Conservation (phyloP, 768 basidiomycete genomes). For the Infundibulicybe gibba region DNA sequence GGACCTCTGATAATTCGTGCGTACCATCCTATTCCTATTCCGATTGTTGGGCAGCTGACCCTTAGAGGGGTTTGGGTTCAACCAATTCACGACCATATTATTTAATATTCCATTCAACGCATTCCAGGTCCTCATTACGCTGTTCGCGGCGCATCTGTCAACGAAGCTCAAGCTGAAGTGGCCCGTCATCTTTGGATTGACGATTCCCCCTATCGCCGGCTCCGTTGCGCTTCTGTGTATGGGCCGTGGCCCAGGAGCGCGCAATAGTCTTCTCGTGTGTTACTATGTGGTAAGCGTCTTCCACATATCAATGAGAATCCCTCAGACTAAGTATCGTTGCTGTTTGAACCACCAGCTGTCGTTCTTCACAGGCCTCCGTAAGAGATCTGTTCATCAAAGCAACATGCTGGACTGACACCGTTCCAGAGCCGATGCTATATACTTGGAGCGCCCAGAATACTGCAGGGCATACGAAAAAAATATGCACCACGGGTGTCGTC, state of each 20-base stretch:
- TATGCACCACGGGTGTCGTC: conserved; percentile 35
- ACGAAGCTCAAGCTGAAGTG: conserved; percentile 35
- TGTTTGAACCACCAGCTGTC: conserved; percentile 18
- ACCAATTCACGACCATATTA: conserved; percentile 37
- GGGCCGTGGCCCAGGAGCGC: conserved; percentile 23
- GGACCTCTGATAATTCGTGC: conserved; percentile 39
- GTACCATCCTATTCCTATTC: background rate
- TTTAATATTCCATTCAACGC: conserved; percentile 45
- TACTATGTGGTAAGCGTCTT: conserved; percentile 32
- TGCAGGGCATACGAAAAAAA: conserved; percentile 39
- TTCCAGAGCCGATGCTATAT: conserved; percentile 34
- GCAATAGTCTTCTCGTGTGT: conserved; percentile 27
- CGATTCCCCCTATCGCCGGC: conserved; percentile 36
- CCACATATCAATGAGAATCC: background rate
- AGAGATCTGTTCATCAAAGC: conserved; percentile 2
- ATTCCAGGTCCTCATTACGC: conserved; percentile 35
- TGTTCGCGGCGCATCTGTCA: conserved; percentile 29
- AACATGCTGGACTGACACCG: background rate
- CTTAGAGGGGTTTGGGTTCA: conserved; percentile 36
- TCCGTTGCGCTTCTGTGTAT: conserved; percentile 27
- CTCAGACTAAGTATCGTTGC: too few species aligned
- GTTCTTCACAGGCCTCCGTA: conserved; percentile 31
- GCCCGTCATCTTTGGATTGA: conserved; percentile 30
- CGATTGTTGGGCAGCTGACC: background rate
- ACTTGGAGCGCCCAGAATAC: conserved; percentile 38